Percentiles rank a stretch among this genome's conserved stretches.
Conservation (phyloP, 257 asterid species). For the Anisodus acutangulus region DNA sequence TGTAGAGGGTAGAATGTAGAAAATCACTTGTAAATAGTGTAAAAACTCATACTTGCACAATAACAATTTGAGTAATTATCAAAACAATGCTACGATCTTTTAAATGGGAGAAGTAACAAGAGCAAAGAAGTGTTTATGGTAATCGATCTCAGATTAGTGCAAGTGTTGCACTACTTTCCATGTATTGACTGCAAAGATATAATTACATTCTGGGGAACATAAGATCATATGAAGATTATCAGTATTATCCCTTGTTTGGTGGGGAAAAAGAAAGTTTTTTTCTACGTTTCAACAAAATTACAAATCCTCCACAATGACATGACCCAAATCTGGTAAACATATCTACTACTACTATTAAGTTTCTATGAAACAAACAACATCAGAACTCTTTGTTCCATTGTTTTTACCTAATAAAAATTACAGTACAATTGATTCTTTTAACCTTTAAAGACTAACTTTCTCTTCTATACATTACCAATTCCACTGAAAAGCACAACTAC, state of each 20-base stretch:
- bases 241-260: constrained; percentile 32
- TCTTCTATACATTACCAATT: neutral
- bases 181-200: constrained; percentile 32
- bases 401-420: neutral
- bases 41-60: neutral
- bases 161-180: neutral
- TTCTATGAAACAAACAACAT: constrained; percentile 5
- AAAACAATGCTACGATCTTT: neutral
- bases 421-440: neutral
- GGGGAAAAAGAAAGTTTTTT: constrained; percentile 15
- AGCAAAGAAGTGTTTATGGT: neutral
- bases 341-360: neutral
- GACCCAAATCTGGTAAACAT: neutral
- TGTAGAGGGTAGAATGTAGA: too few species aligned
- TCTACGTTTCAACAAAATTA: constrained; percentile 3
- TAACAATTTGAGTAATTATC: neutral
- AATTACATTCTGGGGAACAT: constrained; percentile 38
- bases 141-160: neutral
- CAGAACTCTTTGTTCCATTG: neutral
- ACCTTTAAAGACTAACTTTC: neutral
- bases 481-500: neutral
- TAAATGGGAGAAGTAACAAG: neutral
- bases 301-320: neutral
- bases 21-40: neutral
- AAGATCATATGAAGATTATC: constrained; percentile 10